Percentiles rank a stretch among this genome's conserved stretches.
phyloP scores from a whole-genome alignment of 2,329 filamentous ascomycete genomes.

The Fusarium fujikuroi region DNA sequence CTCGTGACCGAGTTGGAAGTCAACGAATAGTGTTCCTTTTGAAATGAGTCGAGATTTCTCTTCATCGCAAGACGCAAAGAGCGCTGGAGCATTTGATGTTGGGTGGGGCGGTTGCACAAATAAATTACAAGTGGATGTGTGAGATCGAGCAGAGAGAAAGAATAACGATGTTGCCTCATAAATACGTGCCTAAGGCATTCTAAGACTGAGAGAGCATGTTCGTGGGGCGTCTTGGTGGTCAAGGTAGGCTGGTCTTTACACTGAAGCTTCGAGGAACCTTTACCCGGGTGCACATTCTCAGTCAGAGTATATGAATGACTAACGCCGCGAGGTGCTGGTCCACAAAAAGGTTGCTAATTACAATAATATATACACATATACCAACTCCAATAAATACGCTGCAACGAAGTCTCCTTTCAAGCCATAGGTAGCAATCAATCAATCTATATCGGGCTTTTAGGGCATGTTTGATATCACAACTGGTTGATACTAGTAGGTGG shows the following conservation, averaged over 20 bases:
- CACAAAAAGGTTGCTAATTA: neutral
- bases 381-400: neutral
- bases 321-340: neutral
- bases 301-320: neutral
- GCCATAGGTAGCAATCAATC: neutral
- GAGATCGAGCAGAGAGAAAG: neutral
- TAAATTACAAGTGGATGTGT: neutral
- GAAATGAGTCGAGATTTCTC: constrained; percentile 48
- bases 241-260: neutral
- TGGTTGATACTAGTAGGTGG: neutral
- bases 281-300: constrained; percentile 3
- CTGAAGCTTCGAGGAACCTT: neutral
- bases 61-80: constrained; percentile 46
- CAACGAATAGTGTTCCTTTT: constrained; percentile 34
- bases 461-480: neutral
- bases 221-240: constrained; percentile 17
- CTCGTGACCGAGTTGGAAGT: neutral
- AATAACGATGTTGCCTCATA: neutral
- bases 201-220: neutral
- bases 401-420: neutral
- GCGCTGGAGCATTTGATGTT: neutral
- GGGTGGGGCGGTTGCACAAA: neutral
- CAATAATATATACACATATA: neutral
- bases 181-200: neutral
- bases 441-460: neutral